Conservation (phyloP, 805 yeast species). For the Kuraishia hungarica region DNA sequence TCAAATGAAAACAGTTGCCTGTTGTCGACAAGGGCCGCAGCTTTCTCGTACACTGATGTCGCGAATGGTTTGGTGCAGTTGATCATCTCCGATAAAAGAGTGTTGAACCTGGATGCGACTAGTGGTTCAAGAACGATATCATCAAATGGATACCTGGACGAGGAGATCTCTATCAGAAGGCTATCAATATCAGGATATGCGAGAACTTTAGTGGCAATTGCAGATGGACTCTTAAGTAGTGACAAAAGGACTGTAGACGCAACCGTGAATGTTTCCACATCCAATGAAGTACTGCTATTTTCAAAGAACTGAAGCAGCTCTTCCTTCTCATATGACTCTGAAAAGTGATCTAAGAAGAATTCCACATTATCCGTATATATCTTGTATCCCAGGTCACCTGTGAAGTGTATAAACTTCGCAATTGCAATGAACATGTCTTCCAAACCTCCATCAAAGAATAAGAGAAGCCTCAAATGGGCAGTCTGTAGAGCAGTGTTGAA, state of each 20-base stretch:
- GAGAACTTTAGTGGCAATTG: slow-evolving; percentile 9
- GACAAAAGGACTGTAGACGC: slow-evolving; percentile 7
- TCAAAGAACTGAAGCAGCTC: slow-evolving; percentile 9
- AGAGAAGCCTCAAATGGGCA: slow-evolving; percentile 35
- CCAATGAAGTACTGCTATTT: slow-evolving; percentile 2
- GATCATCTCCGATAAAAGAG: slow-evolving; percentile 18
- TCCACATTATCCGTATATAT: slow-evolving; percentile 27
- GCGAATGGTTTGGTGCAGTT: slow-evolving; percentile 7
- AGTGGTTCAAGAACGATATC: slow-evolving; percentile 13
- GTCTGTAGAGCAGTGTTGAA: slow-evolving; percentile 43
- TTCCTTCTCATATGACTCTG: slow-evolving; percentile 9
- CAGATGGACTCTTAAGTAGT: slow-evolving; percentile 5
- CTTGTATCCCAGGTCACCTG: slow-evolving; percentile 18
- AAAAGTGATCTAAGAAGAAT: slow-evolving; percentile 27
- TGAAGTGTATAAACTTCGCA: slow-evolving; percentile 26
- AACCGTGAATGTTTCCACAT: slow-evolving; percentile 11
- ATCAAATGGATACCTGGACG: slow-evolving; percentile 10
- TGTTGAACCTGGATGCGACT: slow-evolving; percentile 13
- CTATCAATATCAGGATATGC: slow-evolving; percentile 8
- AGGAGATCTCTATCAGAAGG: slow-evolving; percentile 12
- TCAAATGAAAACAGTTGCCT: slow-evolving; percentile 13
- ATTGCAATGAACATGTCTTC: slow-evolving; percentile 23
- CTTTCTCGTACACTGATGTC: slow-evolving; percentile 11
- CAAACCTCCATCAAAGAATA: slow-evolving; percentile 25
- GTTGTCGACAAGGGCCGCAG: slow-evolving; percentile 12